Percentiles rank a stretch among this genome's conserved stretches.
phyloP scores from a whole-genome alignment of 1,284 basidiomycete genomes.

The Wallemia mellicola region DNA sequence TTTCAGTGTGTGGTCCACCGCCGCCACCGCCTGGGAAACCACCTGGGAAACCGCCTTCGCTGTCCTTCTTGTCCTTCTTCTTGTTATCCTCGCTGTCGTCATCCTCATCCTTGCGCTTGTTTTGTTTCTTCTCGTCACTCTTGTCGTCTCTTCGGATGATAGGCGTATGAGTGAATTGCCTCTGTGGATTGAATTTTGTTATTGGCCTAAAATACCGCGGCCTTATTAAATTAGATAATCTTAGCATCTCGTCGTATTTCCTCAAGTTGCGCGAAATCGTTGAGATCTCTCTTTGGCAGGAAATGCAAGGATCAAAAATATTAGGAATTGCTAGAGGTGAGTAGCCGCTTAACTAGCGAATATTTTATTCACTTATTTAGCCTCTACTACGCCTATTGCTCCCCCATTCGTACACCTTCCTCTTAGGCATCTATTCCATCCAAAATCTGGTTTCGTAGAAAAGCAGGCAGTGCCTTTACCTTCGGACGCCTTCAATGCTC shows the following conservation, averaged over 20 bases:
- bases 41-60: neutral
- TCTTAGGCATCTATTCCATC: neutral
- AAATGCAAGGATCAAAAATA: neutral
- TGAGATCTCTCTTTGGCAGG: neutral
- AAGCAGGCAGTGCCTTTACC: slow-evolving; percentile 15
- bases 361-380: neutral
- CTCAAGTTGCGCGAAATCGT: neutral
- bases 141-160: neutral
- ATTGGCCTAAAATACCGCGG: neutral
- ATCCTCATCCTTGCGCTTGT: neutral
- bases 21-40: neutral
- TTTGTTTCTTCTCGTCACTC: neutral
- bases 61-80: slow-evolving; percentile 1
- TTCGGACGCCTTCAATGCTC: slow-evolving; percentile 15
- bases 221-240: neutral
- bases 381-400: neutral
- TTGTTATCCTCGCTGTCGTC: neutral
- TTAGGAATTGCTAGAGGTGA: neutral
- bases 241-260: neutral
- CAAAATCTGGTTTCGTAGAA: slow-evolving; percentile 1
- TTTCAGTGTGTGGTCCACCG: slow-evolving; percentile 1
- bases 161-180: neutral
- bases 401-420: neutral
- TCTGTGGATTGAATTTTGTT: neutral
- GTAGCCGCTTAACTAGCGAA: neutral